Conservation (phyloP, 2,329 filamentous ascomycete genomes). For the Penicillium janthinellum region DNA sequence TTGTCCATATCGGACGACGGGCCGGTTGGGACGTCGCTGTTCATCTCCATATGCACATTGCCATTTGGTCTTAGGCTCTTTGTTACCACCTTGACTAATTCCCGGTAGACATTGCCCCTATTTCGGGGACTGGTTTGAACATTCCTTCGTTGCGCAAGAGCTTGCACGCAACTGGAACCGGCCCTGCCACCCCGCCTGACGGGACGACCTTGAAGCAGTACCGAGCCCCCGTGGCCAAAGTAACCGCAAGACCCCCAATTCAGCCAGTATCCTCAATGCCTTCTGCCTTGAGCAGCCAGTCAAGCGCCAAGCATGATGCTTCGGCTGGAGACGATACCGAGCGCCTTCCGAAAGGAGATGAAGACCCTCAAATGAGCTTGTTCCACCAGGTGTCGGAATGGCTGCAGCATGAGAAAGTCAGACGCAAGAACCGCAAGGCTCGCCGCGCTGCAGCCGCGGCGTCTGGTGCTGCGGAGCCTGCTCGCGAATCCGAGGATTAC, state of each 20-base stretch:
- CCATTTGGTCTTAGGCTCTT: conserved; percentile 5
- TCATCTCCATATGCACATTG: conserved; percentile 10
- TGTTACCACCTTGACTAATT: conserved; percentile 22
- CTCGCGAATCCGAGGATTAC: conserved; percentile 37
- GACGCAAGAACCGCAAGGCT: conserved; percentile 60
- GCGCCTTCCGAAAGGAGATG: conserved; percentile 27
- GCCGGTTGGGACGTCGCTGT: conserved; percentile 10
- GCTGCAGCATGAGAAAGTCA: conserved; percentile 76
- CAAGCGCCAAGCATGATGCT: conserved; percentile 29
- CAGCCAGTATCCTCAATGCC: conserved; percentile 23
- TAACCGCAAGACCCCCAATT: conserved; percentile 30
- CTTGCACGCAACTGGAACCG: conserved; percentile 22
- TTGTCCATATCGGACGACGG: background rate
- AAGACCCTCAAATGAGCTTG: conserved; percentile 47
- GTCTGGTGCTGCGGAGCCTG: conserved; percentile 42
- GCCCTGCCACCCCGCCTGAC: conserved; percentile 24
- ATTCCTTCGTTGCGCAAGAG: conserved; percentile 28
- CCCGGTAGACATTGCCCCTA: conserved; percentile 29
- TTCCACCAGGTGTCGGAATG: conserved; percentile 78
- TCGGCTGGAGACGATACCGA: conserved; percentile 31
- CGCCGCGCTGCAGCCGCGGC: conserved; percentile 42
- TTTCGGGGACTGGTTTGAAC: conserved; percentile 31
- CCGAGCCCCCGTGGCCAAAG: conserved; percentile 31
- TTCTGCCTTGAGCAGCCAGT: conserved; percentile 32
- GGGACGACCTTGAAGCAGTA: conserved; percentile 31